Percentiles rank a stretch among this genome's conserved stretches.
phyloP scores from a whole-genome alignment of 2,329 filamentous ascomycete genomes.

The Eurotiales sp. region DNA sequence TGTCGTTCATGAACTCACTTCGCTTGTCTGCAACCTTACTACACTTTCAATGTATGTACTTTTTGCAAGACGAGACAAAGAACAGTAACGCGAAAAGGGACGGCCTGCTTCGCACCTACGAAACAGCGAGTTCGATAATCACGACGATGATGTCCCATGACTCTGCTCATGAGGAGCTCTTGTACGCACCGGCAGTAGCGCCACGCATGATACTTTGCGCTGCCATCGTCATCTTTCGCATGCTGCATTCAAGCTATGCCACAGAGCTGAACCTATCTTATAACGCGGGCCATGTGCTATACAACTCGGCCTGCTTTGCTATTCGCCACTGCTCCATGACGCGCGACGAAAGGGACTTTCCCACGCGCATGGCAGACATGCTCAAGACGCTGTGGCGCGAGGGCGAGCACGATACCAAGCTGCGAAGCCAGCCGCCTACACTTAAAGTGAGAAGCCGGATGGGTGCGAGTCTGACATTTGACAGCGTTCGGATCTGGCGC shows the following conservation, averaged over 20 bases:
- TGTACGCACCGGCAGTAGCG: background rate
- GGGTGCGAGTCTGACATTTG: background rate
- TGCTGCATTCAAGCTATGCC: conserved; percentile 6
- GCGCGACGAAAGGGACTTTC: background rate
- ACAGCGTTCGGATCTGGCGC: background rate
- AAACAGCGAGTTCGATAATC: conserved; percentile 1
- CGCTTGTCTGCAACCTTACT: background rate
- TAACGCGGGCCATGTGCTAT: background rate
- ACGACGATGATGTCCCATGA: conserved; percentile 5
- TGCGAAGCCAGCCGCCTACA: background rate
- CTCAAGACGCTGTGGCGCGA: background rate
- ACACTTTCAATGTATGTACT: conserved; percentile 4
- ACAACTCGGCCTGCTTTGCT: conserved; percentile 1
- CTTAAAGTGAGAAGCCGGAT: background rate
- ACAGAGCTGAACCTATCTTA: background rate
- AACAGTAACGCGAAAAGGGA: background rate
- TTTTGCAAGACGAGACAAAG: background rate
- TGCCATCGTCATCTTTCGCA: conserved; percentile 4
- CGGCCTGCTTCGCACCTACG: conserved; percentile 1
- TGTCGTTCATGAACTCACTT: conserved; percentile 2
- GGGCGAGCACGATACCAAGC: background rate
- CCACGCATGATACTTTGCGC: background rate
- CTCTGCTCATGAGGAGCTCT: background rate
- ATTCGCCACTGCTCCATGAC: background rate
- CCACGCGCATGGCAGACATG: conserved; percentile 1